Percentiles rank a stretch among this genome's conserved stretches.
Conservation (phyloP, 1,284 basidiomycete genomes). For the Puccinia novopanici region DNA sequence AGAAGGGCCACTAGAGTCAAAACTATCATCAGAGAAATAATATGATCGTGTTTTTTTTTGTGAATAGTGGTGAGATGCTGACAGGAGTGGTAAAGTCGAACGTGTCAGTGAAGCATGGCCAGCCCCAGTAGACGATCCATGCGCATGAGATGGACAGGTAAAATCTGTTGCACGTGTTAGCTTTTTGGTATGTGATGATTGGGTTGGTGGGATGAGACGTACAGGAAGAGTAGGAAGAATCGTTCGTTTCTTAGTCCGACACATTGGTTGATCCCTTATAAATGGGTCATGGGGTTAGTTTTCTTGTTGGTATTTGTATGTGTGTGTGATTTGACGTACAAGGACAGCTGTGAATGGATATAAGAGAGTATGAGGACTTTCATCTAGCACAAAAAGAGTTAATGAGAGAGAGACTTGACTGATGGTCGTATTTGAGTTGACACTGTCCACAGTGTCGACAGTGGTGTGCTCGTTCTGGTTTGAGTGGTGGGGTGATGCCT, state of each 20-base stretch:
- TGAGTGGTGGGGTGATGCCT: slow-evolving; percentile 50
- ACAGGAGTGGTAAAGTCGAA: slow-evolving; percentile 15
- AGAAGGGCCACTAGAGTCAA: slow-evolving; percentile 33
- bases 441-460: slow-evolving; percentile 90
- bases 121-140: slow-evolving; percentile 53
- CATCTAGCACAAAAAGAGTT: too few relatives aligned
- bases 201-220: slow-evolving; percentile 45
- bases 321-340: slow-evolving; percentile 55
- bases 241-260: slow-evolving; percentile 93
- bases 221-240: slow-evolving; percentile 95
- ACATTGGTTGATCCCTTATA: slow-evolving; percentile 91
- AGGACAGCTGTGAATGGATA: slow-evolving; percentile 35
- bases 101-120: slow-evolving; percentile 47
- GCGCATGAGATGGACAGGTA: slow-evolving; percentile 55
- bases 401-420: slow-evolving; percentile 59
- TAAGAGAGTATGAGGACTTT: too few relatives aligned
- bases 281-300: slow-evolving; percentile 57
- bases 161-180: slow-evolving; percentile 11
- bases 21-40: not conserved
- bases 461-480: slow-evolving; percentile 81
- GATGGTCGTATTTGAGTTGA: slow-evolving; percentile 90
- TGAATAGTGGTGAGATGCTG: not conserved
- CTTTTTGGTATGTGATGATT: not conserved
- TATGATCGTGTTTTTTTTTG: too few relatives aligned
- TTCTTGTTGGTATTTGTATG: too few relatives aligned